A percentile compares a stretch with the other conserved stretches of the same genome.
These are phyloP conservation scores for Monosporascus cannonballus DNA, from an alignment of 2,329 filamentous ascomycete species.

Conservation along the genomic window DNA sequence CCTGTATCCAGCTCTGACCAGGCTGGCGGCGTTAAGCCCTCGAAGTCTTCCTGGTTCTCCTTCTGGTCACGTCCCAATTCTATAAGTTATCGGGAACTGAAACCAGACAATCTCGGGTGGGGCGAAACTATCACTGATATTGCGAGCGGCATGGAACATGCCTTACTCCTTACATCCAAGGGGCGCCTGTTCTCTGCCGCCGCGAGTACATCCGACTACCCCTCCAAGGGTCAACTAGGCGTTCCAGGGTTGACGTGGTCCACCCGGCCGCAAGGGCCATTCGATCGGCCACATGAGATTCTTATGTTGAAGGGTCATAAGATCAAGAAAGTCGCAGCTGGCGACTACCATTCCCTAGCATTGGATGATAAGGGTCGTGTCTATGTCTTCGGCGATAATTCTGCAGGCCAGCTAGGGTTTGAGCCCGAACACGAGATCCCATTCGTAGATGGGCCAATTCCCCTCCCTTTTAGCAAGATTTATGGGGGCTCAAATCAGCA, in stretches of 20 bases:
- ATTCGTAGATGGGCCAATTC: slow-evolving; percentile 62
- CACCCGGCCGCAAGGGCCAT: slow-evolving; percentile 68
- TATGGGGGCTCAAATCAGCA: slow-evolving; percentile 61
- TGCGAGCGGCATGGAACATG: slow-evolving; percentile 76
- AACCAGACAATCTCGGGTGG: slow-evolving; percentile 57
- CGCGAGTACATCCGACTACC: slow-evolving; percentile 70
- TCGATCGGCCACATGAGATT: slow-evolving; percentile 79
- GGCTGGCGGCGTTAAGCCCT: slow-evolving; percentile 52
- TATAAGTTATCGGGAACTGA: slow-evolving; percentile 68
- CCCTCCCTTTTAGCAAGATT: slow-evolving; percentile 63
- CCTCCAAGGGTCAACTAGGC: slow-evolving; percentile 79
- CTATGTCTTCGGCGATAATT: slow-evolving; percentile 89
- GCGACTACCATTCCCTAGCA: slow-evolving; percentile 80
- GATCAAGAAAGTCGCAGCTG: slow-evolving; percentile 69
- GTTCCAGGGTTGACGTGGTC: slow-evolving; percentile 76
- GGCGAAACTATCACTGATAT: slow-evolving; percentile 71
- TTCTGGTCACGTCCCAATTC: slow-evolving; percentile 54
- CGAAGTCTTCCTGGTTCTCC: slow-evolving; percentile 65
- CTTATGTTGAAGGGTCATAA: slow-evolving; percentile 63
- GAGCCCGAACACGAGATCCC: slow-evolving; percentile 57
- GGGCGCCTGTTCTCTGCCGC: slow-evolving; percentile 89
- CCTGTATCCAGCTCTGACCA: slow-evolving; percentile 73
- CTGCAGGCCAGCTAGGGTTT: slow-evolving; percentile 84
- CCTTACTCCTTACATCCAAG: slow-evolving; percentile 73
- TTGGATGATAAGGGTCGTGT: slow-evolving; percentile 70